Evolutionary conservation across 495 filamentous ascomycete genomes (phyloP), one percentile per base, ranked within the genome.

Genomic region (Aspergillus asperescens): DNA sequence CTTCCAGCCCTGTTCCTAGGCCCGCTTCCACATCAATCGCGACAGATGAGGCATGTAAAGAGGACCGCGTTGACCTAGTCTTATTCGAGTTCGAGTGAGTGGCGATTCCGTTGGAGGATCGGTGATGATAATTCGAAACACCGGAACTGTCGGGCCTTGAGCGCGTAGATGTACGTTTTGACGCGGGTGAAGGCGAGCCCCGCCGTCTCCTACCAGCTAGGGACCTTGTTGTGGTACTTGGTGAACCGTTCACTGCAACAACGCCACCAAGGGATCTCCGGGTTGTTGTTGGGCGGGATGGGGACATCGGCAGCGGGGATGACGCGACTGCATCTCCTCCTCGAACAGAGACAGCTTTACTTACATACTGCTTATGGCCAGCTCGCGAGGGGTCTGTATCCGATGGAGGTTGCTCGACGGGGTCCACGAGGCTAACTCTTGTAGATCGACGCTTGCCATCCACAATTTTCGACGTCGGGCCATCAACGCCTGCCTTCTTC

Each of bases 391-490:
- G 71, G 59, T 80, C 74, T 66, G 87, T 94, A 27, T 81, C 80
- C 23, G 81, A 79, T 24, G 69, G 75, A 28, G 85, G 77, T 58
- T 88, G 82, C 54, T 88, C 85, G 27, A 85, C 55, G n/a, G 87
- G 87, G 16, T 87, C 68, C 24, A 72, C 68, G 64, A 94, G 35
- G 29, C 44, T 95, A 50, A 87, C 87, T 55, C 91, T 78, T 29
- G 88, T 88, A 7, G 91, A 96, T 66, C 89, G 93, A 49, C 93
- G 81, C 55, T 82, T 83, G 38, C 93, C 93, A 71, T 89, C 84
- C 55, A 85, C 83, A 20, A 84, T 68, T 57, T 95, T 88, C 0
- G 88, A 86, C 7, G 93, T 89, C 4, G 93, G 93, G 0, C 92
- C 94, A 37, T 95, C 88, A 22, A 82, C 87, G 39, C 87, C 84